Percentiles rank a stretch among this genome's conserved stretches.
phyloP scores from a whole-genome alignment of 768 basidiomycete genomes.

The Mycena leptocephala region DNA sequence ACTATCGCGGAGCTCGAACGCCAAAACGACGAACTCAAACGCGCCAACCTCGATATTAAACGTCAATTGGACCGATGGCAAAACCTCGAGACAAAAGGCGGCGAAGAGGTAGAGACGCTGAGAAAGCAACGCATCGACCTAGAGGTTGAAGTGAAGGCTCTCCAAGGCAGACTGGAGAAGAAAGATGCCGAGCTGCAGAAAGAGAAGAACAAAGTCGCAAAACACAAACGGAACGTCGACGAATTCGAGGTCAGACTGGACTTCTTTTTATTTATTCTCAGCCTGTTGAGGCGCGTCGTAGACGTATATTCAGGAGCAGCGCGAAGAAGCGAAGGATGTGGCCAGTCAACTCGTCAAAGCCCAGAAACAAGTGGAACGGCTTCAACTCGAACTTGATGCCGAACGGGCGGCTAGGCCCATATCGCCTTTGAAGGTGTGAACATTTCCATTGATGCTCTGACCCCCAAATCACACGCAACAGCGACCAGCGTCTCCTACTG shows the following conservation, averaged over 20 bases:
- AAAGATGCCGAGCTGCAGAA: slow-evolving; percentile 60
- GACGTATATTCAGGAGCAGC: slow-evolving; percentile 56
- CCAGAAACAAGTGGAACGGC: slow-evolving; percentile 61
- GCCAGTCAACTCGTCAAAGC: slow-evolving; percentile 54
- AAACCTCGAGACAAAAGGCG: slow-evolving; percentile 75
- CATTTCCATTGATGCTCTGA: background rate
- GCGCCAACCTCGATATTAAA: slow-evolving; percentile 68
- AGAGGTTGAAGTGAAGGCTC: slow-evolving; percentile 67
- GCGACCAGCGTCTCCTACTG: slow-evolving; percentile 26
- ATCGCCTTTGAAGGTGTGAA: slow-evolving; percentile 41
- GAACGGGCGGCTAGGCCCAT: slow-evolving; percentile 53
- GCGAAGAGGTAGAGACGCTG: slow-evolving; percentile 68
- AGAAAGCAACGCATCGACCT: slow-evolving; percentile 72
- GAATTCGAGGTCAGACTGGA: slow-evolving; percentile 63
- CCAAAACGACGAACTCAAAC: slow-evolving; percentile 71
- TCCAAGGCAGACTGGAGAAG: slow-evolving; percentile 57
- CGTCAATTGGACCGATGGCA: slow-evolving; percentile 82
- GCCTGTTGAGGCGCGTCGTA: slow-evolving; percentile 38
- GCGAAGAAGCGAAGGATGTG: slow-evolving; percentile 53
- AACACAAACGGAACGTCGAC: slow-evolving; percentile 56
- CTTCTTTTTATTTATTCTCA: slow-evolving; percentile 4
- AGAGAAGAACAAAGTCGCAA: slow-evolving; percentile 58
- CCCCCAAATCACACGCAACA: background rate
- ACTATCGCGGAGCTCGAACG: slow-evolving; percentile 70
- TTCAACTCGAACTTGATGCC: slow-evolving; percentile 61